Conservation (phyloP, 2,329 filamentous ascomycete species). For the Lasiodiplodia hormozganensis region DNA sequence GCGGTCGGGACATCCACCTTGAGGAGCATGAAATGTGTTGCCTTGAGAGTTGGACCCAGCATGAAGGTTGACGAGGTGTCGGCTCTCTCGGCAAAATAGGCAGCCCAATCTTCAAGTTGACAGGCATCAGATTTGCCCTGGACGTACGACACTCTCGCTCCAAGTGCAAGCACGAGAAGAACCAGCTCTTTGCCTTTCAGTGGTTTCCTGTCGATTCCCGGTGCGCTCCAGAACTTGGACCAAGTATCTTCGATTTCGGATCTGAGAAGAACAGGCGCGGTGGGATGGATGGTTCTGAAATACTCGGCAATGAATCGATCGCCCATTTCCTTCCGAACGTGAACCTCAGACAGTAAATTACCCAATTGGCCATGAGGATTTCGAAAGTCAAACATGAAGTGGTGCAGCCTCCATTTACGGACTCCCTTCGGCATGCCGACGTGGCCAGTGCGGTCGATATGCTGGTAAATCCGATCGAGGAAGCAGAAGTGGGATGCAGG, state of each 20-base stretch:
- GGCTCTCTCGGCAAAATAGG: constrained; percentile 60
- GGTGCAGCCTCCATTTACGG: constrained; percentile 2
- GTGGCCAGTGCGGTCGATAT: constrained; percentile 9
- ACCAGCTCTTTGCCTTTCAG: constrained; percentile 42
- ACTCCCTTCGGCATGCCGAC: constrained; percentile 8
- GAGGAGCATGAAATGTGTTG: neutral
- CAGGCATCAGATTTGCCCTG: constrained; percentile 67
- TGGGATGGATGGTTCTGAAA: constrained; percentile 4
- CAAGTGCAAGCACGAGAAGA: constrained; percentile 38
- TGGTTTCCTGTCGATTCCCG: constrained; percentile 35
- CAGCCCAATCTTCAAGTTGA: constrained; percentile 85
- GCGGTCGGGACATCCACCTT: neutral
- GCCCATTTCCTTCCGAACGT: constrained; percentile 4
- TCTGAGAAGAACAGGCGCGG: constrained; percentile 40
- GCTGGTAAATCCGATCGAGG: constrained; percentile 6
- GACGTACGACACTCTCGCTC: constrained; percentile 60
- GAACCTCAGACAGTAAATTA: neutral
- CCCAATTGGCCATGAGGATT: neutral
- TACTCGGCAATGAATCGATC: constrained; percentile 8
- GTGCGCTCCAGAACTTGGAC: constrained; percentile 36
- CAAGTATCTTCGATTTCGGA: constrained; percentile 51
- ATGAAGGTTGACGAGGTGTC: neutral
- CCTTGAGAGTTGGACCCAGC: neutral
- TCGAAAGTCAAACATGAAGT: constrained; percentile 5
- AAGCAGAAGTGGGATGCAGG: constrained; percentile 8